A percentile compares a stretch with the other conserved stretches of the same genome.
Evolutionary conservation across 805 yeast genomes (phyloP).

Genomic region (Candida palmyrensis): DNA sequence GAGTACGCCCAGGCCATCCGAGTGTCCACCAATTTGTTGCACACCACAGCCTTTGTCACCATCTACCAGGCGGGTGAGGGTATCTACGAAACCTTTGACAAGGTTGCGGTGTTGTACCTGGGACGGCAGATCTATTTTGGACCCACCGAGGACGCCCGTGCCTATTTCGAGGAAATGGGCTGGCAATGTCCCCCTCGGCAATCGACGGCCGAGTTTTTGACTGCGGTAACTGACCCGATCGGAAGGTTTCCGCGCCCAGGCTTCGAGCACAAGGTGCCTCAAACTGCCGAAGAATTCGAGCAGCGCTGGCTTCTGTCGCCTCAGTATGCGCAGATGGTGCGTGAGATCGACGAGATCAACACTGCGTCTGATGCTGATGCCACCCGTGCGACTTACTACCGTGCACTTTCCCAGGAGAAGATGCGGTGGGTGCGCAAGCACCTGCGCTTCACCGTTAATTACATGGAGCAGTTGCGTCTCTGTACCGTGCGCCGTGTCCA

Average conservation of each 20-base stretch:
- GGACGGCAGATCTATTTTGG: conserved; percentile 61
- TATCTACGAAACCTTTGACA: conserved; percentile 25
- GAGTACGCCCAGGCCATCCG: conserved; percentile 26
- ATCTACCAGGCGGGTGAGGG: conserved; percentile 35
- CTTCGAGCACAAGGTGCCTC: conserved; percentile 49
- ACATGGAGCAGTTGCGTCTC: conserved; percentile 43
- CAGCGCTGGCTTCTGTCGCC: conserved; percentile 51
- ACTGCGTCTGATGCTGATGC: conserved; percentile 17
- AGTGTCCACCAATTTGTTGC: conserved; percentile 39
- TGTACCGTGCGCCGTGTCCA: conserved; percentile 49
- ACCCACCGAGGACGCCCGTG: conserved; percentile 47
- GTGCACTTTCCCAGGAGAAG: conserved; percentile 33
- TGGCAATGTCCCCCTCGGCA: conserved; percentile 59
- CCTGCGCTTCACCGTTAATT: conserved; percentile 42
- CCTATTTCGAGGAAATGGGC: conserved; percentile 62
- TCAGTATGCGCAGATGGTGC: conserved; percentile 13
- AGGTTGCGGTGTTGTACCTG: conserved; percentile 23
- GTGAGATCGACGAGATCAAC: conserved; percentile 18
- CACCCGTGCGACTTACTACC: conserved; percentile 28
- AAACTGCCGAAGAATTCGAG: conserved; percentile 58
- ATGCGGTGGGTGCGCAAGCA: conserved; percentile 28
- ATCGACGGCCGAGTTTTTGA: conserved; percentile 66
- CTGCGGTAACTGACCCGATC: conserved; percentile 63
- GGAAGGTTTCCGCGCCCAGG: conserved; percentile 51
- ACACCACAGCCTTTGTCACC: conserved; percentile 56